Conservation (phyloP, 345 rosid genomes). For the Arabis hirsuta region DNA sequence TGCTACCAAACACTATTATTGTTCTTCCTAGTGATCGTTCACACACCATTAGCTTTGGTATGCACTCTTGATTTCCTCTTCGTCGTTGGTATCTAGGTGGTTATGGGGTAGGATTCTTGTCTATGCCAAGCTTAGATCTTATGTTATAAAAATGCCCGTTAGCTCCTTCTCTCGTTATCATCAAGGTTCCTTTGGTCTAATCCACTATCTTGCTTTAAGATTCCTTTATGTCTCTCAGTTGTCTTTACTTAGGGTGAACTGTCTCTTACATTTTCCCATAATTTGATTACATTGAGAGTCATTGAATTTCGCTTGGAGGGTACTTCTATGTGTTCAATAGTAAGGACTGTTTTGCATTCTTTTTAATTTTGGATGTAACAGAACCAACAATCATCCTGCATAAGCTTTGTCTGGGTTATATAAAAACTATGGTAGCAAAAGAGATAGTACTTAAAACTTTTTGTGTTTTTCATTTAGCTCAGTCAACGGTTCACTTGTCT, state of each 20-base stretch:
- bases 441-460: slow-evolving; percentile 9
- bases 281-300: slow-evolving; percentile 5
- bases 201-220: slow-evolving; percentile 11
- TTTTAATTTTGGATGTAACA: slow-evolving; percentile 17
- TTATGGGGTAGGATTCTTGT: slow-evolving; percentile 1
- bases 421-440: neutral
- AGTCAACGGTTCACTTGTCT: slow-evolving; percentile 31
- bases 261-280: slow-evolving; percentile 13
- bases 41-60: neutral
- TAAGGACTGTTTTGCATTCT: neutral
- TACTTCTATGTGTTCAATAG: slow-evolving; percentile 15
- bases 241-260: neutral
- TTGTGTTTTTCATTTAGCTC: slow-evolving; percentile 18
- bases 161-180: slow-evolving; percentile 1
- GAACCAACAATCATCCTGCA: neutral
- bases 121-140: neutral
- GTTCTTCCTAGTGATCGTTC: slow-evolving; percentile 6
- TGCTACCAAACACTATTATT: neutral
- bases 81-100: neutral
- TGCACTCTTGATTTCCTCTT: slow-evolving; percentile 18
- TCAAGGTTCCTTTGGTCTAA: neutral
- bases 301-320: neutral
- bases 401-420: neutral
- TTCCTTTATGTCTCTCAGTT: slow-evolving; percentile 13
- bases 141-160: neutral